A percentile compares a stretch with the other conserved stretches of the same genome.
phyloP scores from a whole-genome alignment of 148 eudicot genomes.

The Polygonum aviculare region DNA sequence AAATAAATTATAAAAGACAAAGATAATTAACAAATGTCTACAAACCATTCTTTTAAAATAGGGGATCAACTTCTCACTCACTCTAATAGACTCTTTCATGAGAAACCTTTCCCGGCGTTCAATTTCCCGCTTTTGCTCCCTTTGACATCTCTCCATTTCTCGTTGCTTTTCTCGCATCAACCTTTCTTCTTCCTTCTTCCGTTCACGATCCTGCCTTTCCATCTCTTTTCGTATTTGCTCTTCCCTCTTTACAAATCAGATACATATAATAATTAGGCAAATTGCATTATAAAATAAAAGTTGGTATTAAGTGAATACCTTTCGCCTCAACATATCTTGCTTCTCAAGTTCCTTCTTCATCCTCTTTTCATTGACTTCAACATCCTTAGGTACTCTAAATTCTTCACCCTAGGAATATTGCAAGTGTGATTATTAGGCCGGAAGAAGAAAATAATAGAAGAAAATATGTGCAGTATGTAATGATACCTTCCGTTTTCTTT shows the following conservation, averaged over 20 bases:
- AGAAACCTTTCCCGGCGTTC: conserved; percentile 77
- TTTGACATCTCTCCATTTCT: conserved; percentile 75
- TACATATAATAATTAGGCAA: conserved; percentile 11
- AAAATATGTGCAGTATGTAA: not conserved
- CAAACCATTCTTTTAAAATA: not conserved
- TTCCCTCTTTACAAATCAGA: conserved; percentile 55
- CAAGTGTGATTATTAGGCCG: not conserved
- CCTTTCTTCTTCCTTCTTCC: conserved; percentile 88
- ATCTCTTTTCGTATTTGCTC: conserved; percentile 89
- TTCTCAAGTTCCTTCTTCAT: conserved; percentile 85
- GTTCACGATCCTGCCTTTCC: conserved; percentile 92
- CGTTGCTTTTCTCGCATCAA: conserved; percentile 84
- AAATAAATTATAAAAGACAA: conserved; percentile 1
- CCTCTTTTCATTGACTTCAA: conserved; percentile 82
- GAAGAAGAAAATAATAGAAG: not conserved
- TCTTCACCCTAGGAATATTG: conserved; percentile 53
- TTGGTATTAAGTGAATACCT: conserved; percentile 34
- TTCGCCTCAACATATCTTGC: conserved; percentile 78
- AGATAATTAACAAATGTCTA: conserved; percentile 4
- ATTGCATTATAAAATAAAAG: not conserved
- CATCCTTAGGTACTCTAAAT: conserved; percentile 74
- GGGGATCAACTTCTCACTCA: conserved; percentile 22
- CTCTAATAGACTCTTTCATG: conserved; percentile 68
- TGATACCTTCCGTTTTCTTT: conserved; percentile 77
- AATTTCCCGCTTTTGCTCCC: conserved; percentile 93